phyloP scores from a whole-genome alignment of 129 eudicot genomes.

The Lactuca saligna region DNA sequence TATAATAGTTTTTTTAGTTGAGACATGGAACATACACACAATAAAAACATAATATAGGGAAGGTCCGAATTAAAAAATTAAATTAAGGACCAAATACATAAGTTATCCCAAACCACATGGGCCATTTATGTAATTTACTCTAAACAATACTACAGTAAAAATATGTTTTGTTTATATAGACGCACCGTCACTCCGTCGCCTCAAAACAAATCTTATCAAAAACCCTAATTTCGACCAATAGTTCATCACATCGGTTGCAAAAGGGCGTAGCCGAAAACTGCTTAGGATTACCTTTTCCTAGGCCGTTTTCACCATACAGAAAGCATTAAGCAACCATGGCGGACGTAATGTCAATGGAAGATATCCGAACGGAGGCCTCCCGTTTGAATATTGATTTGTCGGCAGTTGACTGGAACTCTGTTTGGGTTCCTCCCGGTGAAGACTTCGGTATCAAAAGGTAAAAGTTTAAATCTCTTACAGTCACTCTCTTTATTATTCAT shows the following conservation, averaged over 20 bases:
- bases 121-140: too few relatives aligned
- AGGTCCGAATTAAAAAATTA: too few relatives aligned
- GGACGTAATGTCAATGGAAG: conserved; percentile 54
- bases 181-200: not conserved
- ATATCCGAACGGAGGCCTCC: conserved; percentile 36
- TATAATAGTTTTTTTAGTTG: too few relatives aligned
- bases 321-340: conserved; percentile 35
- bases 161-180: too few relatives aligned
- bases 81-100: too few relatives aligned
- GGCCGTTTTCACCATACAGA: conserved; percentile 12
- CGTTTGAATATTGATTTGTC: conserved; percentile 46
- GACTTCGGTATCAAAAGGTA: conserved; percentile 57
- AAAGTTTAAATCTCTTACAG: not conserved
- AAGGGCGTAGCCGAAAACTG: not conserved
- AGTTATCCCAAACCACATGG: too few relatives aligned
- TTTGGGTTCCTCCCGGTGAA: conserved; percentile 56
- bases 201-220: not conserved
- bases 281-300: not conserved
- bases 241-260: not conserved
- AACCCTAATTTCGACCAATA: conserved; percentile 13
- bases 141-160: too few relatives aligned
- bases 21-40: too few relatives aligned
- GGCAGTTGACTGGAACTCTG: conserved; percentile 45
- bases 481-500: not conserved
- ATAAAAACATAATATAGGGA: too few relatives aligned